These are phyloP conservation scores for Hypoxylon lenormandii DNA, from an alignment of 495 filamentous ascomycete genomes.

Conservation along the genomic window DNA sequence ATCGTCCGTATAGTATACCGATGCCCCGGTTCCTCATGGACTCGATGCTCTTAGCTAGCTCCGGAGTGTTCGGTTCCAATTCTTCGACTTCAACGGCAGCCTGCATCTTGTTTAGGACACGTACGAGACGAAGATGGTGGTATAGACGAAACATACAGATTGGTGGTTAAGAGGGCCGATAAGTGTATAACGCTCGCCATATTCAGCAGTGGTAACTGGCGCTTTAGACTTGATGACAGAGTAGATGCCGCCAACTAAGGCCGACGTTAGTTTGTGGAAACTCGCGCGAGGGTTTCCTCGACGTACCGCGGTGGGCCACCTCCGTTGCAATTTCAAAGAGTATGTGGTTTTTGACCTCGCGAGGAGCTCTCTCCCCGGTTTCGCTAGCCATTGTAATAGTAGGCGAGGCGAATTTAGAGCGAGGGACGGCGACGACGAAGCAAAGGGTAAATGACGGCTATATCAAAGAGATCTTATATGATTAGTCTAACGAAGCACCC, in stretches of 20 bases:
- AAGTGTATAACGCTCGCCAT: conserved; percentile 95
- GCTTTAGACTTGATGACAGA: conserved; percentile 99
- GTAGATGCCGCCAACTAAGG: conserved; percentile 95
- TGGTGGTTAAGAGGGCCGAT: conserved; percentile 92
- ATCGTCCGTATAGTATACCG: conserved; percentile 89
- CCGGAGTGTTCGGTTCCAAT: conserved; percentile 82
- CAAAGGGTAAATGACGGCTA: not conserved
- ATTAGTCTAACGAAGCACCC: conserved; percentile 4
- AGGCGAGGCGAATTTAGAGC: conserved; percentile 6
- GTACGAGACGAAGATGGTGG: not conserved
- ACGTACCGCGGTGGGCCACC: conserved; percentile 90
- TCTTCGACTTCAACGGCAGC: conserved; percentile 97
- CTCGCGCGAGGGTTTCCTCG: conserved; percentile 13
- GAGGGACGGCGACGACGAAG: not conserved
- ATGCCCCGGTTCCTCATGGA: conserved; percentile 93
- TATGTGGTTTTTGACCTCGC: conserved; percentile 64
- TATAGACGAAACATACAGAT: conserved; percentile 70
- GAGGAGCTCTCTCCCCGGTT: conserved; percentile 52
- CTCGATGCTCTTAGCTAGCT: conserved; percentile 81
- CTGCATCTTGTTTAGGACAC: conserved; percentile 56
- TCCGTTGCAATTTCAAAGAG: conserved; percentile 97
- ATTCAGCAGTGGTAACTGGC: conserved; percentile 95
- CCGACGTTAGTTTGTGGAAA: conserved; percentile 15
- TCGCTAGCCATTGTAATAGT: conserved; percentile 51
- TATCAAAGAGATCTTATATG: conserved; percentile 7